phyloP scores from a whole-genome alignment of 768 basidiomycete genomes.

The Collybia sp. region DNA sequence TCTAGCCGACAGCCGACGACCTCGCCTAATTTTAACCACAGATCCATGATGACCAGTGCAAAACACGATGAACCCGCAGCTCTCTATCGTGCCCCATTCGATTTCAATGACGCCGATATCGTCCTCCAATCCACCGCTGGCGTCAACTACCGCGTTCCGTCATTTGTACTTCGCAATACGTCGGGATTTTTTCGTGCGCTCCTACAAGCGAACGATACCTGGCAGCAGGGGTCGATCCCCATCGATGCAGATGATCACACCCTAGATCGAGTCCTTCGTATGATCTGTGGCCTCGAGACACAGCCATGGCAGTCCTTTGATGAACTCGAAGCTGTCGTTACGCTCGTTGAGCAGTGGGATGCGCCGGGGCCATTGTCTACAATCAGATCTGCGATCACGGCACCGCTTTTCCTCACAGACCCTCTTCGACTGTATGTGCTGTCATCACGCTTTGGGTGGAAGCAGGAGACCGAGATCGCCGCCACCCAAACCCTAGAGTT shows the following conservation, averaged over 20 bases:
- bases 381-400: constrained; percentile 34
- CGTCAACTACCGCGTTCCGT: constrained; percentile 38
- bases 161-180: constrained; percentile 30
- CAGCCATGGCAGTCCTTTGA: constrained; percentile 35
- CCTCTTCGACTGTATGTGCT: constrained; percentile 46
- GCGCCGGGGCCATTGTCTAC: constrained; percentile 37
- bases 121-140: constrained; percentile 37
- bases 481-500: constrained; percentile 34
- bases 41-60: constrained; percentile 12
- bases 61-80: constrained; percentile 8
- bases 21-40: neutral
- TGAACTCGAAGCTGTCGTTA: constrained; percentile 30
- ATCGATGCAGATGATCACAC: constrained; percentile 30
- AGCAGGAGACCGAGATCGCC: constrained; percentile 36
- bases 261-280: constrained; percentile 32
- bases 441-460: constrained; percentile 39
- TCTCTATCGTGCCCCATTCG: constrained; percentile 27
- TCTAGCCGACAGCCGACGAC: neutral
- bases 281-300: constrained; percentile 36
- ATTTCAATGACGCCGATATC: constrained; percentile 35
- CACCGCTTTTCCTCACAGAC: constrained; percentile 35
- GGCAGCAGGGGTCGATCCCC: constrained; percentile 10
- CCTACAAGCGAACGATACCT: constrained; percentile 17
- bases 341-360: constrained; percentile 42
- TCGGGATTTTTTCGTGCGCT: constrained; percentile 41